phyloP scores from a whole-genome alignment of 495 filamentous ascomycete genomes.

The Aspergillus campestris region DNA sequence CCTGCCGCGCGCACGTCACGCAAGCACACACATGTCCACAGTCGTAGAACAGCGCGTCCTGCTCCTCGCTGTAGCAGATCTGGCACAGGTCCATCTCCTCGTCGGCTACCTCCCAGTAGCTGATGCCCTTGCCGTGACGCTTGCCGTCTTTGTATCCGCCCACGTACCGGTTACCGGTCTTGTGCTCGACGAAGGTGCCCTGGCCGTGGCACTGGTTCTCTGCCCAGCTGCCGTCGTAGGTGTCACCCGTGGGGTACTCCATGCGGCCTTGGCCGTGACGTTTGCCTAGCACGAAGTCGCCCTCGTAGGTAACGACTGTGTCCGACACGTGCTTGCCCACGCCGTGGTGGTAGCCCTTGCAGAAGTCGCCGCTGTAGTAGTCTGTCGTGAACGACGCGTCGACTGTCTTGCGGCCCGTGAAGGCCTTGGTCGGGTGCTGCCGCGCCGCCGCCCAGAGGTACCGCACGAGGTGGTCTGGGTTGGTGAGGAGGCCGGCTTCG shows the following conservation, averaged over 20 bases:
- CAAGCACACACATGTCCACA: slow-evolving; percentile 62
- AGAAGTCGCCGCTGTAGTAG: slow-evolving; percentile 40
- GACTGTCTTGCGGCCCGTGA: slow-evolving; percentile 35
- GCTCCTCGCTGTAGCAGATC: slow-evolving; percentile 57
- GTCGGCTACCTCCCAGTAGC: slow-evolving; percentile 53
- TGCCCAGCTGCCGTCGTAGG: slow-evolving; percentile 52
- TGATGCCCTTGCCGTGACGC: slow-evolving; percentile 54
- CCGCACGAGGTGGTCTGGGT: slow-evolving; percentile 36
- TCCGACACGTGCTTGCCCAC: slow-evolving; percentile 45
- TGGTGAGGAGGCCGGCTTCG: slow-evolving; percentile 33
- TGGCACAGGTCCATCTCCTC: slow-evolving; percentile 54
- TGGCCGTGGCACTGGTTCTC: slow-evolving; percentile 49
- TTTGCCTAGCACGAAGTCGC: slow-evolving; percentile 43
- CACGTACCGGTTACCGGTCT: slow-evolving; percentile 55
- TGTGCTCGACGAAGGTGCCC: slow-evolving; percentile 49
- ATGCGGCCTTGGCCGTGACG: slow-evolving; percentile 49
- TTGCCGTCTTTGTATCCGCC: slow-evolving; percentile 57
- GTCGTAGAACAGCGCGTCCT: slow-evolving; percentile 55
- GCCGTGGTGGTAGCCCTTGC: slow-evolving; percentile 45
- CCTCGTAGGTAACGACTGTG: slow-evolving; percentile 47
- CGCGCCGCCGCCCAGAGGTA: slow-evolving; percentile 39
- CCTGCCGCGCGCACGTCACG: slow-evolving; percentile 50
- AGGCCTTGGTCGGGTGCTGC: slow-evolving; percentile 37
- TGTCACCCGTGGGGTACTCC: slow-evolving; percentile 54
- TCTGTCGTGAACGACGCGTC: slow-evolving; percentile 39